Evolutionary conservation across 768 basidiomycete species (phyloP), one percentile per base, ranked within the genome.

Genomic region (Leccinum ochraceum): DNA sequence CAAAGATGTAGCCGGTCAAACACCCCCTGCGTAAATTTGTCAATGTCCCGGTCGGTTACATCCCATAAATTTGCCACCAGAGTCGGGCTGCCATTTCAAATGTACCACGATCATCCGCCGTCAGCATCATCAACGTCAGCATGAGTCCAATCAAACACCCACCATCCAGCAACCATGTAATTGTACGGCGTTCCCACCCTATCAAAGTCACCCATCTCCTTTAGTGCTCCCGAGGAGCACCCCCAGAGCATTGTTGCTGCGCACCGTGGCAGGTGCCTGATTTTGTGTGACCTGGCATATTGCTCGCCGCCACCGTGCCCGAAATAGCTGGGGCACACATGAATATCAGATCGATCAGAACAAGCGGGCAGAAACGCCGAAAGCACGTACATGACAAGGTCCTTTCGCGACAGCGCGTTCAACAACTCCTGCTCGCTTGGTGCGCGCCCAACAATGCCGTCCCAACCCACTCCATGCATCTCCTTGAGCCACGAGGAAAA

Each of bases 161-260:
- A 98, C 96, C 95, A 96, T 69, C 96, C 97, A 46, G 89, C 93
- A n/a, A 98, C 71, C 90, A 98, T 93, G 72, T 99, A 99, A 66
- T 94, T 88, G 72, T 92, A 88, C 1, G 97, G 94, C 14, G 94
- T 98, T 20, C 97, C 97, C 14, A 85, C 82, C 10, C 92, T 81
- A 69, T 98, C 97, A 67, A 95, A 95, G 65, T 97, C 94, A 4
- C 97, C 97, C 86, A 93, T 92, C 53, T 96, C 92, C 58, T 83
- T 82, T 63, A 99, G 74, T 1, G 84, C 76, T 10, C 96, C 97
- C 0, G 95, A 98, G 0, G 97, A 99, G 79, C 97, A 99, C 1
- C 97, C 97, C 97, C 96, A 99, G 3, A 99, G 83, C 93, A 98
- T 95, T 1, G 92, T 90, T 14, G 89, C 89, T 7, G 97, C 95